Evolutionary conservation across 2,329 filamentous ascomycete genomes (phyloP).

Genomic region (Ceratocystis alfenasii): DNA sequence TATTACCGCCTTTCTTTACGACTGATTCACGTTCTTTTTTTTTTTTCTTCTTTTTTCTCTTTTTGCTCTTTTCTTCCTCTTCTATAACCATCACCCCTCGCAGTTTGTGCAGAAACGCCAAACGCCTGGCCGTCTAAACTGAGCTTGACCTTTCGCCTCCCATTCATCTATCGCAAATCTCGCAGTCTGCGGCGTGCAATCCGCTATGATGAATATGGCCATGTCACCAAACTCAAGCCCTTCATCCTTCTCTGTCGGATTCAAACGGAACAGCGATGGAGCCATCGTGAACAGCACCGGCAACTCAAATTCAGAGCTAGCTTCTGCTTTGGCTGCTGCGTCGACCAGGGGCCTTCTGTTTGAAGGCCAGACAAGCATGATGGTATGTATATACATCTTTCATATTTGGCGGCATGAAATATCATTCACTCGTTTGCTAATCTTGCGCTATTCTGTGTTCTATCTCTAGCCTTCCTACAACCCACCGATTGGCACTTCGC

Average conservation of each 20-base stretch:
- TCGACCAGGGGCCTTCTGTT: background rate
- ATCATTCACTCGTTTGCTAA: background rate
- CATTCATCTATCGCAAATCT: background rate
- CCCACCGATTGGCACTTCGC: background rate
- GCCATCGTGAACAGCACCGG: background rate
- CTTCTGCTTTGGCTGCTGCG: background rate
- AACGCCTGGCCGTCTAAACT: background rate
- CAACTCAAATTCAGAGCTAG: background rate
- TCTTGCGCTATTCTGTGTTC: background rate
- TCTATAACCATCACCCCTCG: background rate
- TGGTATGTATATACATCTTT: conserved; percentile 12
- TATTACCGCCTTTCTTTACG: no score
- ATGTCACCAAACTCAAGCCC: conserved; percentile 10
- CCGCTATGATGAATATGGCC: conserved; percentile 5
- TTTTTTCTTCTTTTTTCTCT: background rate
- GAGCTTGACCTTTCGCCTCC: background rate
- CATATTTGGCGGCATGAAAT: background rate
- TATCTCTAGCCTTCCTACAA: background rate
- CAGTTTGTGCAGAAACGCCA: conserved; percentile 16
- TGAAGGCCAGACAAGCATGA: background rate
- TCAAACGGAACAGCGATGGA: conserved; percentile 21
- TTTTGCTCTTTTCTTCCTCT: background rate
- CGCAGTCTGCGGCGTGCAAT: background rate
- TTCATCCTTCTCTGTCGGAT: conserved; percentile 10
- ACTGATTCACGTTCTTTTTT: background rate